Base-by-base conservation (phyloP, 805 yeast genomes). In the Pichia manshurica region DNA sequence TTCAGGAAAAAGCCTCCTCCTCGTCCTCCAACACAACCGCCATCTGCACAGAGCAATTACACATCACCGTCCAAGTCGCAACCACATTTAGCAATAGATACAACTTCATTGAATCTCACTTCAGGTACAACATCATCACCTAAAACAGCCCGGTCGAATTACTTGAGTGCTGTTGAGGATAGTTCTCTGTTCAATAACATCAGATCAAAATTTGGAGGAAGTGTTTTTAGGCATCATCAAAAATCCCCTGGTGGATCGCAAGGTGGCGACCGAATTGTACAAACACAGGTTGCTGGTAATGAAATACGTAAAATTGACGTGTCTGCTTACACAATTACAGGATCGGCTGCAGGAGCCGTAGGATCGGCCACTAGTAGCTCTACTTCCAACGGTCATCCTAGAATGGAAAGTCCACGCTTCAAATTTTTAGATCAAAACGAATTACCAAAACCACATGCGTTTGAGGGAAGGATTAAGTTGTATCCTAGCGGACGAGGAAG, bases 401-500 rank as follows among this genome's bases (percentile, higher is more conserved):
- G 65, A 4, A 85, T 88, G 43, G 87, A 87, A 55, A 93, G 86
- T 60, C 64, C 71, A n/a, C 70, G 90, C 56, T 89, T 82, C 70
- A 77, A 74, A 54, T 90, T 87, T 71, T 61, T 70, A 3, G 86
- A 86, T 61, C 73, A 76, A 16, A 65, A 68, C 38, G 84, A 87
- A 21, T 70, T 93, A 39, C 98, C 99, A 0, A 80, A 79, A 56
- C 98, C 99, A n/a, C 74, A 98, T 55, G 74, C 77, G 43, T 88
- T 85, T 59, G 80, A 77, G 45, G 85, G 82, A 3, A 75, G 74
- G 41, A 76, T 76, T 49, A 89, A 91, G 63, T 69, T 89, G 54
- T 93, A 93, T 67, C 96, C 98, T 16, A 87, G 96, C 66, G 98
- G 98, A 13, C 76, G 96, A 56, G 98, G 98, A 3, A 79, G 89